Evolutionary conservation across 768 basidiomycete species (phyloP).

Genomic region (Boletus edulis): DNA sequence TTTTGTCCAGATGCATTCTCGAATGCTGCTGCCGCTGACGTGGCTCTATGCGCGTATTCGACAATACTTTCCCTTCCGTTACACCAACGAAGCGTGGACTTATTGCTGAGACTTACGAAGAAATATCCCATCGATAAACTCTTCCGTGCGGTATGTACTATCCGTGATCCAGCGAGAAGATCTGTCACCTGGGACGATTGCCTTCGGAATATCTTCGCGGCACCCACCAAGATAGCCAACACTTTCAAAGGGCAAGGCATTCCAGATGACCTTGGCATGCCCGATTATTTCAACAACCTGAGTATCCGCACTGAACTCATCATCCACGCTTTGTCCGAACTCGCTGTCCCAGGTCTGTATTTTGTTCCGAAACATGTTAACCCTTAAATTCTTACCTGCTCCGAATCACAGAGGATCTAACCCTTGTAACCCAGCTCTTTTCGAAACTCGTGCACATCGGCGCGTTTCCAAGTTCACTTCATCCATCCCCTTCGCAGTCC

Average conservation of each 20-base stretch:
- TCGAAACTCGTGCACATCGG: constrained; percentile 68
- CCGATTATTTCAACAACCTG: constrained; percentile 53
- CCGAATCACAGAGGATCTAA: constrained; percentile 35
- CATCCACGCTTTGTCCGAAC: constrained; percentile 42
- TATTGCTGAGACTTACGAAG: constrained; percentile 53
- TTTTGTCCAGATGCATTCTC: constrained; percentile 69
- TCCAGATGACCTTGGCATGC: constrained; percentile 53
- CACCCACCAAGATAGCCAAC: constrained; percentile 83
- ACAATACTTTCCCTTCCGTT: constrained; percentile 55
- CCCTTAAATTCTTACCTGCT: constrained; percentile 20
- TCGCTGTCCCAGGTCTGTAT: constrained; percentile 41
- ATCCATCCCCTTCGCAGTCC: constrained; percentile 55
- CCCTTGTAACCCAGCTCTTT: constrained; percentile 49
- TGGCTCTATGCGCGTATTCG: constrained; percentile 61
- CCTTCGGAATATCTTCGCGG: constrained; percentile 56
- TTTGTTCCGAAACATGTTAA: background rate
- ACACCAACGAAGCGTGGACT: constrained; percentile 45
- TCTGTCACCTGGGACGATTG: constrained; percentile 71
- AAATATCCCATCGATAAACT: constrained; percentile 72
- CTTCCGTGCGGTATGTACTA: constrained; percentile 48
- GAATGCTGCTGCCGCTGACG: constrained; percentile 48
- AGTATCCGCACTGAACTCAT: constrained; percentile 52
- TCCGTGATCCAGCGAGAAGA: constrained; percentile 22
- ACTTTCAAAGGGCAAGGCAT: constrained; percentile 44
- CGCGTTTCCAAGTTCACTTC: constrained; percentile 53